A percentile compares a stretch with the other conserved stretches of the same genome.
Evolutionary conservation across 495 filamentous ascomycete species (phyloP).

Genomic region (Penicillium canariense): DNA sequence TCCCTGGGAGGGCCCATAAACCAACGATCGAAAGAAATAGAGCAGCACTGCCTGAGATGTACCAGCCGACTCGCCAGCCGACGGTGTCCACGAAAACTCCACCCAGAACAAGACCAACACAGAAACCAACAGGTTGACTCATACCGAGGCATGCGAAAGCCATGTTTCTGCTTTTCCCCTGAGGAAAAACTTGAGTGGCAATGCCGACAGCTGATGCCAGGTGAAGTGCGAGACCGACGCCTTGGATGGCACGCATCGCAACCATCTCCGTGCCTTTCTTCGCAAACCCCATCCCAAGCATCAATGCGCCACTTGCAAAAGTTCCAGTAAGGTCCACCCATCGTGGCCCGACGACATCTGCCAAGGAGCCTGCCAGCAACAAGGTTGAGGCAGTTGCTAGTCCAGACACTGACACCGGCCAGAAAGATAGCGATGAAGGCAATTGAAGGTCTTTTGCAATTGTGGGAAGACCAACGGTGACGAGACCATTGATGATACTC

Average conservation of each 20-base stretch:
- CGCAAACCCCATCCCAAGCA: conserved; percentile 45
- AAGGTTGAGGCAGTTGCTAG: conserved; percentile 45
- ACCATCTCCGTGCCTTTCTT: conserved; percentile 45
- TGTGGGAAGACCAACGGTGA: conserved; percentile 48
- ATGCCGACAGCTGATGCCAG: conserved; percentile 49
- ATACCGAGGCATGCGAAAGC: conserved; percentile 46
- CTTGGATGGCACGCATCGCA: conserved; percentile 47
- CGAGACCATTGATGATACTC: conserved; percentile 18
- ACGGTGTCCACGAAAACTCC: conserved; percentile 45
- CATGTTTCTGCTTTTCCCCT: conserved; percentile 40
- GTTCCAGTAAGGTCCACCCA: conserved; percentile 2
- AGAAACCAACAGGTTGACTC: conserved; percentile 47
- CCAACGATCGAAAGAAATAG: conserved; percentile 35
- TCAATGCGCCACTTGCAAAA: conserved; percentile 31
- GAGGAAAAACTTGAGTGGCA: conserved; percentile 38
- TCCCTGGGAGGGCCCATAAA: conserved; percentile 16
- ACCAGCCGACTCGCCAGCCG: conserved; percentile 50
- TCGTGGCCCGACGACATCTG: conserved; percentile 47
- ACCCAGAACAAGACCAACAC: conserved; percentile 42
- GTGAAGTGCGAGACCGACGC: conserved; percentile 44
- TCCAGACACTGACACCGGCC: conserved; percentile 36
- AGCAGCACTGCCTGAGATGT: conserved; percentile 35
- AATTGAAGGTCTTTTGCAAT: conserved; percentile 48
- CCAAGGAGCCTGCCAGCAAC: conserved; percentile 48
- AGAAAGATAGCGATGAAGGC: conserved; percentile 37